Percentiles rank a stretch among this genome's conserved stretches.
Conservation (phyloP, 306 rosid species). For the Corylus americana region DNA sequence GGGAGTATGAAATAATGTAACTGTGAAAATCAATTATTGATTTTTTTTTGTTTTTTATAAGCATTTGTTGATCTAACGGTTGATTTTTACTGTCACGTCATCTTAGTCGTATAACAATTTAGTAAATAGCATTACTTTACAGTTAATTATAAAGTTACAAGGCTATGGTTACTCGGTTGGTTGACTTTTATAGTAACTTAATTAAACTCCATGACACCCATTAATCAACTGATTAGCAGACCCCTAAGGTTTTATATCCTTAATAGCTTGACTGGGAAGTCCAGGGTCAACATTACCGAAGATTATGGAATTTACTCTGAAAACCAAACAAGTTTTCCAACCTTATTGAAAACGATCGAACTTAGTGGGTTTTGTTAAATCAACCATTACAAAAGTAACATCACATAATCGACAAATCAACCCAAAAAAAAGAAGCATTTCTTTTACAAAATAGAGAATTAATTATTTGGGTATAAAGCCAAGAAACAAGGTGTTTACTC, state of each 20-base stretch:
- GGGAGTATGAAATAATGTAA: no score
- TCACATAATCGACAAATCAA: slow-evolving; percentile 15
- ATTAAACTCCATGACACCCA: neutral
- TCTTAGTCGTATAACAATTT: no score
- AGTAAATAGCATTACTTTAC: neutral
- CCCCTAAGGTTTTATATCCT: neutral
- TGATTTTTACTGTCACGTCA: no score
- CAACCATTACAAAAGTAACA: neutral
- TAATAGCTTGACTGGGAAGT: neutral
- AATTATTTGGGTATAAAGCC: slow-evolving; percentile 6
- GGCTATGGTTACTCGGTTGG: neutral
- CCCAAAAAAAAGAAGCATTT: neutral
- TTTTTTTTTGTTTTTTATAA: no score
- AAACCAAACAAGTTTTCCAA: slow-evolving; percentile 1
- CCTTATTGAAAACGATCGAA: slow-evolving; percentile 18
- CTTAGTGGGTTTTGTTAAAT: slow-evolving; percentile 29
- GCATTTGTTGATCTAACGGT: no score
- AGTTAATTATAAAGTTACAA: neutral
- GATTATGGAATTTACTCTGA: slow-evolving; percentile 13
- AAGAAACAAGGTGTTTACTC: slow-evolving; percentile 14
- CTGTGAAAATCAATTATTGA: no score
- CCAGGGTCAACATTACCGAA: slow-evolving; percentile 1
- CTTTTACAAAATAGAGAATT: neutral
- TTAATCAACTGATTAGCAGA: neutral
- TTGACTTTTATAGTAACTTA: neutral